Conservation (phyloP, 441 rosid species). For the Populus hybrid region DNA sequence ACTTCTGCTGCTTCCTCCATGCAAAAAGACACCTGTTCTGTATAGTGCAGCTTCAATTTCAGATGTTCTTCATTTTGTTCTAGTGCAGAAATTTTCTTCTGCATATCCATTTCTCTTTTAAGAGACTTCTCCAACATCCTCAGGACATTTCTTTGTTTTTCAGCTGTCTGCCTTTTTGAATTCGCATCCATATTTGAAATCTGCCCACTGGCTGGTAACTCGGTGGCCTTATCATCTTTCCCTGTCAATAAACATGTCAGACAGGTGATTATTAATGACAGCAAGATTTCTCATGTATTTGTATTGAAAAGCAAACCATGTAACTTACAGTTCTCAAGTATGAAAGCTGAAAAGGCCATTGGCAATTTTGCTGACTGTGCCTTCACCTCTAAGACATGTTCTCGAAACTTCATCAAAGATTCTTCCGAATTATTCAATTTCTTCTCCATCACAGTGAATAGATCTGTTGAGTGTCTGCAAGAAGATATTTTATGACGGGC, state of each 20-base stretch:
- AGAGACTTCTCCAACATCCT: conserved; percentile 83
- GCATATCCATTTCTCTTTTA: conserved; percentile 70
- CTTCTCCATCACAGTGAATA: conserved; percentile 38
- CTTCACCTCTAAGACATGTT: conserved; percentile 62
- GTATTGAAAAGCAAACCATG: conserved; percentile 4
- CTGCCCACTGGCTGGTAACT: conserved; percentile 36
- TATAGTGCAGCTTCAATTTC: conserved; percentile 68
- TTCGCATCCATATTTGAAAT: conserved; percentile 31
- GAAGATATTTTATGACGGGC: conserved; percentile 59
- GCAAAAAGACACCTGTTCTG: conserved; percentile 69
- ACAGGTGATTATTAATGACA: conserved; percentile 14
- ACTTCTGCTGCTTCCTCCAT: conserved; percentile 98
- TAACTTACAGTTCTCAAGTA: conserved; percentile 58
- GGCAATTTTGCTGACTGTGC: conserved; percentile 62
- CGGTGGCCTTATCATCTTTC: conserved; percentile 36
- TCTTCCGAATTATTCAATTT: conserved; percentile 59
- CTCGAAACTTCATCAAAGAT: conserved; percentile 59
- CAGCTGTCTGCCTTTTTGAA: conserved; percentile 44
- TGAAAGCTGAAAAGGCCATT: conserved; percentile 52
- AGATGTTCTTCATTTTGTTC: conserved; percentile 73
- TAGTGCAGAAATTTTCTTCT: conserved; percentile 58
- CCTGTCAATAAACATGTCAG: conserved; percentile 44
- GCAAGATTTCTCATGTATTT: conserved; percentile 5
- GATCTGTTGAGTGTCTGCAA: conserved; percentile 45
- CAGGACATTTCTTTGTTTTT: conserved; percentile 53